Percentiles rank a stretch among this genome's conserved stretches.
phyloP scores from a whole-genome alignment of 768 basidiomycete species.

The Trametes meyenii region DNA sequence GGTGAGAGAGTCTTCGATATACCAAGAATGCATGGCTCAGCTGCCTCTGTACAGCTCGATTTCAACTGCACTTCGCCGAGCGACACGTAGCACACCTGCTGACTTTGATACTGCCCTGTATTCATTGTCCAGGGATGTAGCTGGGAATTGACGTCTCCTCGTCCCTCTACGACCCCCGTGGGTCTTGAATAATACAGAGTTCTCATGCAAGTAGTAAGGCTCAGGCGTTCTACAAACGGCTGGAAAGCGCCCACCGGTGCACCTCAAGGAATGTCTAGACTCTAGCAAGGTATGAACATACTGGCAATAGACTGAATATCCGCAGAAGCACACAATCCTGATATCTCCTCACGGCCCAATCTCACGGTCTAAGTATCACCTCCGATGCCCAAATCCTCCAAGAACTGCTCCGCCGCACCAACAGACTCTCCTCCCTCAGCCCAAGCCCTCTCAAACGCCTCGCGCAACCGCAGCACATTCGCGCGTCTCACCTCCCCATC shows the following conservation, averaged over 20 bases:
- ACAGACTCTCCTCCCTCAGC: conserved; percentile 1
- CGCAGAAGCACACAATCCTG: too few species aligned
- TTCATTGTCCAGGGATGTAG: too few species aligned
- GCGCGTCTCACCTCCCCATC: conserved; percentile 21
- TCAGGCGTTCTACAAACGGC: too few species aligned
- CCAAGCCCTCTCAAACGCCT: conserved; percentile 11
- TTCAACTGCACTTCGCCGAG: conserved; percentile 27
- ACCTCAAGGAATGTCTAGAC: too few species aligned
- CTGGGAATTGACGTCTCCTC: too few species aligned
- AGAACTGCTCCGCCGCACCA: conserved; percentile 7
- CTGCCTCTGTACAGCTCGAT: conserved; percentile 18
- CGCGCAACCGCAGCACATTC: not conserved
- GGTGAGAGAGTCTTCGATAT: conserved; percentile 27
- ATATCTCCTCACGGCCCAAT: too few species aligned
- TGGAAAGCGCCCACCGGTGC: too few species aligned
- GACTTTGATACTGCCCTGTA: not conserved
- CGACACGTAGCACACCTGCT: not conserved
- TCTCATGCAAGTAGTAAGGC: too few species aligned
- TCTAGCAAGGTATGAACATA: too few species aligned
- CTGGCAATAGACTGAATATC: too few species aligned
- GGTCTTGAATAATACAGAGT: too few species aligned
- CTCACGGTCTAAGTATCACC: not conserved
- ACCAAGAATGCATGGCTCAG: not conserved
- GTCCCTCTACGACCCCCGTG: too few species aligned
- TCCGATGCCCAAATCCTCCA: conserved; percentile 1